Evolutionary conservation across 1,284 basidiomycete species (phyloP).

Genomic region (Papiliotrema nemorosa): DNA sequence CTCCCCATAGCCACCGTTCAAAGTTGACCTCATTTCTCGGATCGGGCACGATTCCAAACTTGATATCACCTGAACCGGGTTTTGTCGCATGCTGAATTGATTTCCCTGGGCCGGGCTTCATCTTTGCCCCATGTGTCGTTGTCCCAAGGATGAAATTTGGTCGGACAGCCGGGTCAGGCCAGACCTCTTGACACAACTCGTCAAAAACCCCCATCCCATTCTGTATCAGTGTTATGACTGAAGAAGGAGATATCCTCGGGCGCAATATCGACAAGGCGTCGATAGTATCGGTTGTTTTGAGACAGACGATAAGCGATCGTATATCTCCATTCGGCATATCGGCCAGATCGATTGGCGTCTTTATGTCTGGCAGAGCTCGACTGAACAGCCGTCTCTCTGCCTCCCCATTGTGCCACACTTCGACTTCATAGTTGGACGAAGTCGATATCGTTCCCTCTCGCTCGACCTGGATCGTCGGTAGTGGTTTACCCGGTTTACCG

Average conservation of each 20-base stretch:
- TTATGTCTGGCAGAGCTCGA: too few species aligned
- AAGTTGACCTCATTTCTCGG: slow-evolving; percentile 47
- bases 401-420: slow-evolving; percentile 4
- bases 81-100: slow-evolving; percentile 57
- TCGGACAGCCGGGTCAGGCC: slow-evolving; percentile 65
- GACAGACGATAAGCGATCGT: slow-evolving; percentile 64
- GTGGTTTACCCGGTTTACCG: neutral
- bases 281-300: slow-evolving; percentile 69
- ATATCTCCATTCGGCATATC: slow-evolving; percentile 26
- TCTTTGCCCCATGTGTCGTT: slow-evolving; percentile 68
- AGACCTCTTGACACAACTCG: slow-evolving; percentile 63
- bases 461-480: neutral
- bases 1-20: slow-evolving; percentile 32
- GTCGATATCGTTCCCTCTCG: slow-evolving; percentile 6
- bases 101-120: slow-evolving; percentile 1
- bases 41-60: slow-evolving; percentile 77
- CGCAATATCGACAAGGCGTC: slow-evolving; percentile 60
- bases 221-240: slow-evolving; percentile 84
- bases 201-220: slow-evolving; percentile 92
- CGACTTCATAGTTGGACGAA: slow-evolving; percentile 25
- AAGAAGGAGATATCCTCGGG: slow-evolving; percentile 62
- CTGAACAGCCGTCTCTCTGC: neutral
- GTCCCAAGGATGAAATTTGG: slow-evolving; percentile 84
- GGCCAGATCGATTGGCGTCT: too few species aligned
- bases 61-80: slow-evolving; percentile 58